These are phyloP conservation scores for Plenodomus lindquistii DNA, from an alignment of 2,329 filamentous ascomycete genomes.

Conservation along the genomic window DNA sequence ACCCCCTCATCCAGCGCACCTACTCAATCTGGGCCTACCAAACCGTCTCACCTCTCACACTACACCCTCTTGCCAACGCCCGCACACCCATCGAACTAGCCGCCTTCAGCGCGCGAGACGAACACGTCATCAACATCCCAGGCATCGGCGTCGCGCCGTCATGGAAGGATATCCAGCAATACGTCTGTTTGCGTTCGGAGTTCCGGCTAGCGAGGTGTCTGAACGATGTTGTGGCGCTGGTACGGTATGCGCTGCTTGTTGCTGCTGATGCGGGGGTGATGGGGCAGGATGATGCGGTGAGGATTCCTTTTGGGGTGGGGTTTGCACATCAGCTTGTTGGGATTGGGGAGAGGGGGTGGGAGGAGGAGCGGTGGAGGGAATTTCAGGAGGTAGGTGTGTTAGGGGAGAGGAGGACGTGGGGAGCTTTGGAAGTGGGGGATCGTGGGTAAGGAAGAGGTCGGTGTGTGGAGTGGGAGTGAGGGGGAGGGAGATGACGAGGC, in stretches of 20 bases:
- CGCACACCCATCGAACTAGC: neutral
- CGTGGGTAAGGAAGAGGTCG: neutral
- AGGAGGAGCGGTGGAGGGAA: neutral
- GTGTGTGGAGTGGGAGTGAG: neutral
- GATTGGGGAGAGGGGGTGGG: neutral
- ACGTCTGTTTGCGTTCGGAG: neutral
- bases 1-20: neutral
- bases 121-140: neutral
- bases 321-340: neutral
- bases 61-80: neutral
- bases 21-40: neutral
- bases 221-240: neutral
- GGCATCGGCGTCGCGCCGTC: neutral
- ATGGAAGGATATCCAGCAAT: neutral
- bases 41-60: neutral
- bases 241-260: neutral
- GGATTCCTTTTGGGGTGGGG: neutral
- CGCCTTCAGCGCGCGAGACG: neutral
- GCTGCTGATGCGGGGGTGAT: neutral
- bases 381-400: neutral
- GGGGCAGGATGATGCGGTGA: neutral
- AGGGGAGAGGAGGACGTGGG: neutral
- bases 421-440: neutral
- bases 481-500: neutral
- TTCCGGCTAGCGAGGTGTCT: neutral